Evolutionary conservation across 2,329 filamentous ascomycete species (phyloP).

Genomic region (Alternaria rosae): DNA sequence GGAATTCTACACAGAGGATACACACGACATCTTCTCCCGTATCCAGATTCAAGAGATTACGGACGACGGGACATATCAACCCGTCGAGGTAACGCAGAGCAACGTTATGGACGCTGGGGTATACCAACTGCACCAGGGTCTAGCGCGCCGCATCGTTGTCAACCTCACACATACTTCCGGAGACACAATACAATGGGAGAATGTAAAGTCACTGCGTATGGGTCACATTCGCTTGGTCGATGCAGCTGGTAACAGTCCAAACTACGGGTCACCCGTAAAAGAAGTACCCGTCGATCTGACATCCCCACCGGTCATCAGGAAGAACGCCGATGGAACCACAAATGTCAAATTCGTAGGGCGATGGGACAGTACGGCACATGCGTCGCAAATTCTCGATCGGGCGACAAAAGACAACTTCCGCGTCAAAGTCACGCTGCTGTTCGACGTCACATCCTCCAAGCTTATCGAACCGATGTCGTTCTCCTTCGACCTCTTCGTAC

Average conservation of each 20-base stretch:
- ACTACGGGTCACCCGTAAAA: conserved; percentile 73
- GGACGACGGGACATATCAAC: conserved; percentile 87
- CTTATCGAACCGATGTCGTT: conserved; percentile 91
- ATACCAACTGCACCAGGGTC: conserved; percentile 92
- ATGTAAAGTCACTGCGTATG: conserved; percentile 77
- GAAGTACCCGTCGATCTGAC: conserved; percentile 81
- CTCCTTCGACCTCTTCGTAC: conserved; percentile 78
- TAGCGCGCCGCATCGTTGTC: conserved; percentile 87
- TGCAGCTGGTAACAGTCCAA: conserved; percentile 81
- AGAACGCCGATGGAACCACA: conserved; percentile 88
- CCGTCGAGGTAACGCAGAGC: conserved; percentile 90
- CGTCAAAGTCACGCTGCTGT: conserved; percentile 84
- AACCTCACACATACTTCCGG: conserved; percentile 92
- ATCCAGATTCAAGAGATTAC: conserved; percentile 91
- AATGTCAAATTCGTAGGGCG: conserved; percentile 88
- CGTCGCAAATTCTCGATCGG: conserved; percentile 90
- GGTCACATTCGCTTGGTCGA: conserved; percentile 86
- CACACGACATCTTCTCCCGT: conserved; percentile 88
- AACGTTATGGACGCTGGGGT: conserved; percentile 85
- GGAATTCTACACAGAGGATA: conserved; percentile 91
- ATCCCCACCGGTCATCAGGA: conserved; percentile 78
- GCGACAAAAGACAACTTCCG: conserved; percentile 92
- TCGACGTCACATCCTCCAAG: conserved; percentile 84
- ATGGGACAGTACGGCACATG: conserved; percentile 95
- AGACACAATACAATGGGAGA: conserved; percentile 86